Evolutionary conservation across 352 stramenopile genomes (phyloP).

Genomic region (Plasmopara viticola): DNA sequence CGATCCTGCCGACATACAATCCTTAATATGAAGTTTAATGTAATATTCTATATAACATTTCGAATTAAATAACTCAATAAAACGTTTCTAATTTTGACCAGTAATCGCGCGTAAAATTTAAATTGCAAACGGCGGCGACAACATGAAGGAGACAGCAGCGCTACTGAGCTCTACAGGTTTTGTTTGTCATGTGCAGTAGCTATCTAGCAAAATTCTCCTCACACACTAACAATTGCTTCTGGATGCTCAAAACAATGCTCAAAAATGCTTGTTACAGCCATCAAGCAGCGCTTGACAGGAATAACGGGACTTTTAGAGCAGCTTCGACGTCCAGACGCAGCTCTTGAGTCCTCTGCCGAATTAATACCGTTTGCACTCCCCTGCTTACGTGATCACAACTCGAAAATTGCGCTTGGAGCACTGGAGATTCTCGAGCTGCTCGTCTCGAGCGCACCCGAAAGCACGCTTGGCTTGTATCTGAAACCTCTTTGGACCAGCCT

Average conservation of each 20-base stretch:
- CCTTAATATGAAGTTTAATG: background rate
- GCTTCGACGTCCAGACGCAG: conserved; percentile 23
- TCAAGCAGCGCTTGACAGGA: conserved; percentile 75
- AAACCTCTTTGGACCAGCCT: conserved; percentile 66
- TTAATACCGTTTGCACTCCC: conserved; percentile 51
- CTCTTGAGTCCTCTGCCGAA: conserved; percentile 32
- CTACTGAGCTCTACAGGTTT: conserved; percentile 55
- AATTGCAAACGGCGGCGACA: conserved; percentile 14
- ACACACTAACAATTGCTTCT: background rate
- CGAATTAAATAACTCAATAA: conserved; percentile 2
- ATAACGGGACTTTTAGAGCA: conserved; percentile 49
- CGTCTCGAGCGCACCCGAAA: conserved; percentile 38
- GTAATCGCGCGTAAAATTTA: conserved; percentile 10
- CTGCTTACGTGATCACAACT: conserved; percentile 82
- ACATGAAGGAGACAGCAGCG: conserved; percentile 48
- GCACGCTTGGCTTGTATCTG: conserved; percentile 41
- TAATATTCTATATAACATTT: background rate
- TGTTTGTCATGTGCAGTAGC: background rate
- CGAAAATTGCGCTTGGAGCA: conserved; percentile 61
- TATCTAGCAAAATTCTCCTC: background rate
- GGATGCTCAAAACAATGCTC: background rate
- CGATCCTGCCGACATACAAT: conserved; percentile 41
- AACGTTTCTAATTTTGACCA: background rate
- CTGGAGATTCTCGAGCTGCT: conserved; percentile 61
- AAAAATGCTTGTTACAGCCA: conserved; percentile 30